Percentiles rank a stretch among this genome's conserved stretches.
These are phyloP conservation scores for Naegleria lovaniensis DNA, from an alignment of 208 protist species.

Conservation along the genomic window DNA sequence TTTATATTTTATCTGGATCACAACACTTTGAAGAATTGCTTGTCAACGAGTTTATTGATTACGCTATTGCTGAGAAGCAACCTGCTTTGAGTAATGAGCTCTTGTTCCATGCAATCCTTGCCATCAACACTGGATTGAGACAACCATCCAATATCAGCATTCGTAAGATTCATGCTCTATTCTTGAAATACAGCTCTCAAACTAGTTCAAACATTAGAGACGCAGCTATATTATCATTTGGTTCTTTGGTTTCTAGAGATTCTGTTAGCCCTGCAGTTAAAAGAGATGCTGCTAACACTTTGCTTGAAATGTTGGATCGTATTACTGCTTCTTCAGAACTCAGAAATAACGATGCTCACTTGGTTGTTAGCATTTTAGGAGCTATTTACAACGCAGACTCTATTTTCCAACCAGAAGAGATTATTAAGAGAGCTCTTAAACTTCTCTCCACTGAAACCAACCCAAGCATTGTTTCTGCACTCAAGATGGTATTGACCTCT, in stretches of 20 bases:
- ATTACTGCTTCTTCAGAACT: not conserved
- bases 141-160: not conserved
- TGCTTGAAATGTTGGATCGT: slow-evolving; percentile 25
- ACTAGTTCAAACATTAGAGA: not conserved
- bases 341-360: not conserved
- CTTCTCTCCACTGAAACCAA: not conserved
- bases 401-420: not conserved
- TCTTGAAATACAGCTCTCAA: not conserved
- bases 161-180: not conserved
- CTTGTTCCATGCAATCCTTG: not conserved
- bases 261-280: not conserved
- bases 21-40: not conserved
- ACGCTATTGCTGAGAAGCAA: not conserved
- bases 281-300: slow-evolving; percentile 13
- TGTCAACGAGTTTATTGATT: not conserved
- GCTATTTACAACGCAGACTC: slow-evolving; percentile 37
- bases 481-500: not conserved
- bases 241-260: not conserved
- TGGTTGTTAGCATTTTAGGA: slow-evolving; percentile 24
- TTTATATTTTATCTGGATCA: not conserved
- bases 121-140: not conserved
- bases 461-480: not conserved
- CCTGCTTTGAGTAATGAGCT: not conserved
- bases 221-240: not conserved
- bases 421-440: slow-evolving; percentile 14